A percentile compares a stretch with the other conserved stretches of the same genome.
Evolutionary conservation across 441 rosid species (phyloP).

Genomic region (Populus tomentosa): DNA sequence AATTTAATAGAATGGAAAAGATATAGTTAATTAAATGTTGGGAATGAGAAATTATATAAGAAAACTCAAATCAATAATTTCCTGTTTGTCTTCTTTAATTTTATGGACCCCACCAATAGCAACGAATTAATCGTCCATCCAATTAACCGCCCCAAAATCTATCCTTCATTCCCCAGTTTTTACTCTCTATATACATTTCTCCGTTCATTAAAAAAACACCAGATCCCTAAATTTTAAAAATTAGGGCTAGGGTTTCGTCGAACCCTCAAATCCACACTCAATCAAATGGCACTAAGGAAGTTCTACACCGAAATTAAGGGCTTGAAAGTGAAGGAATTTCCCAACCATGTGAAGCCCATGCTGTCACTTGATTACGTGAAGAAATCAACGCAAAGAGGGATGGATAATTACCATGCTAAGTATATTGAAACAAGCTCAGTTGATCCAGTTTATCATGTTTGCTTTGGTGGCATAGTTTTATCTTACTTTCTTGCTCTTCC

Average conservation of each 20-base stretch:
- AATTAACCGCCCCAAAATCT: no score
- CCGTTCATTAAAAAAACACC: neutral
- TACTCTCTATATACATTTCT: neutral
- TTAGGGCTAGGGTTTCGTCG: neutral
- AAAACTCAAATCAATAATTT: no score
- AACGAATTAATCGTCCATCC: no score
- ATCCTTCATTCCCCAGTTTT: no score
- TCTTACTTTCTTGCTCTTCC: conserved; percentile 96
- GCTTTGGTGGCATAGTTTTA: conserved; percentile 70
- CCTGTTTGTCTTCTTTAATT: no score
- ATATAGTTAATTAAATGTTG: no score
- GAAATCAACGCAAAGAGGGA: conserved; percentile 46
- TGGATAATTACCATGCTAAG: conserved; percentile 77
- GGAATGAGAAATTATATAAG: no score
- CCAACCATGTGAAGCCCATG: conserved; percentile 66
- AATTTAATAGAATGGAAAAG: no score
- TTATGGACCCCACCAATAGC: no score
- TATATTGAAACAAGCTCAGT: conserved; percentile 79
- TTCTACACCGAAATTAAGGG: conserved; percentile 71
- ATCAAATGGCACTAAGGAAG: conserved; percentile 57
- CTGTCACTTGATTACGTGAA: conserved; percentile 47
- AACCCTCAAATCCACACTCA: neutral
- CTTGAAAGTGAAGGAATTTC: conserved; percentile 75
- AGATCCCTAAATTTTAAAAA: neutral
- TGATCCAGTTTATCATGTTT: conserved; percentile 72